Conservation (phyloP, 2,329 filamentous ascomycete species). For the Aspergillus hiratsukae region DNA sequence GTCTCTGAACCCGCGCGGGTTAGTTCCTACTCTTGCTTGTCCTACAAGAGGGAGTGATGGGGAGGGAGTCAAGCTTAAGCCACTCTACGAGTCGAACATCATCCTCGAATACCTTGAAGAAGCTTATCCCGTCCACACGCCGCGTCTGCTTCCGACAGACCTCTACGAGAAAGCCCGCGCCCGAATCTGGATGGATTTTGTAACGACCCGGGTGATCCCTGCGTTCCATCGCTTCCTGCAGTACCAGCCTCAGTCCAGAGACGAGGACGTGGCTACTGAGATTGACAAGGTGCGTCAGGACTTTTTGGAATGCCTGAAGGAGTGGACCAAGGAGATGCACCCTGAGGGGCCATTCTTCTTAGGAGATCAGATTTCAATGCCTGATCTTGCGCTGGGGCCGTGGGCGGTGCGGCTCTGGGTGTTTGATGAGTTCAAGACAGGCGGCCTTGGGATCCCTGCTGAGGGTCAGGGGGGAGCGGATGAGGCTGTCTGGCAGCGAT, state of each 20-base stretch:
- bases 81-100: slow-evolving; percentile 68
- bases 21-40: slow-evolving; percentile 64
- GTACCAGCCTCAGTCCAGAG: slow-evolving; percentile 33
- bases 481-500: slow-evolving; percentile 59
- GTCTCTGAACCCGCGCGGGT: slow-evolving; percentile 66
- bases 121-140: slow-evolving; percentile 52
- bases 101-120: slow-evolving; percentile 75
- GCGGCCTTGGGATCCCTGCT: slow-evolving; percentile 48
- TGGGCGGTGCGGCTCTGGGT: slow-evolving; percentile 70
- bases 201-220: slow-evolving; percentile 63
- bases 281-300: slow-evolving; percentile 54
- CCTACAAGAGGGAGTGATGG: slow-evolving; percentile 21
- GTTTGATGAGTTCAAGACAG: slow-evolving; percentile 68
- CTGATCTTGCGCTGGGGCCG: slow-evolving; percentile 68
- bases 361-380: slow-evolving; percentile 58
- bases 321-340: slow-evolving; percentile 61
- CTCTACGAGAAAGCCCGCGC: slow-evolving; percentile 62
- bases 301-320: slow-evolving; percentile 56
- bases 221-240: slow-evolving; percentile 61
- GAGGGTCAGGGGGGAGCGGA: slow-evolving; percentile 49
- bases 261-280: slow-evolving; percentile 27
- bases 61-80: slow-evolving; percentile 50
- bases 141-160: slow-evolving; percentile 55
- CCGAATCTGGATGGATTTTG: slow-evolving; percentile 70
- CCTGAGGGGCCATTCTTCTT: slow-evolving; percentile 62